Evolutionary conservation across 2,329 filamentous ascomycete genomes (phyloP).

Genomic region (Trichoderma endophyticum): DNA sequence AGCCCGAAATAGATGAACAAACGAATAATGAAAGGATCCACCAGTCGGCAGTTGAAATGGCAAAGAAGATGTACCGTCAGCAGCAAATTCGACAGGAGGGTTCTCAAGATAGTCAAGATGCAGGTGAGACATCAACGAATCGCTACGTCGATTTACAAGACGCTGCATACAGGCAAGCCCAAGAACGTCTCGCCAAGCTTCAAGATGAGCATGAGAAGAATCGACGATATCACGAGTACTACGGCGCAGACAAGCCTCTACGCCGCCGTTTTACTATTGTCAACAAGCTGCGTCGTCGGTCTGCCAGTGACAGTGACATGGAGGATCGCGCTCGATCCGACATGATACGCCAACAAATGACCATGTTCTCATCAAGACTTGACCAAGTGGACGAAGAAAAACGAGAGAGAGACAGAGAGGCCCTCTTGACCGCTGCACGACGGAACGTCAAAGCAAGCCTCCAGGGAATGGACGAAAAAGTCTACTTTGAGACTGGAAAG

Average conservation of each 20-base stretch:
- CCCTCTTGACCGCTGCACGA: conserved; percentile 73
- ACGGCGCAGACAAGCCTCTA: conserved; percentile 50
- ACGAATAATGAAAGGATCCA: conserved; percentile 69
- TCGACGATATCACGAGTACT: conserved; percentile 71
- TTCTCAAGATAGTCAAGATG: conserved; percentile 40
- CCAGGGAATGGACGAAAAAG: conserved; percentile 75
- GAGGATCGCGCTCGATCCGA: conserved; percentile 67
- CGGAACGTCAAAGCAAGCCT: conserved; percentile 80
- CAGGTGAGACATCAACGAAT: conserved; percentile 40
- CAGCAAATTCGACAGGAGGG: conserved; percentile 62
- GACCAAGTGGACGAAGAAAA: conserved; percentile 70
- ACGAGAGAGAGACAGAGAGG: conserved; percentile 69
- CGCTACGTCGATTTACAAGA: conserved; percentile 70
- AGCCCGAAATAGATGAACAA: conserved; percentile 70
- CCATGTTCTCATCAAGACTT: conserved; percentile 65
- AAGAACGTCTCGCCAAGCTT: conserved; percentile 77
- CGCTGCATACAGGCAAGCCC: conserved; percentile 79
- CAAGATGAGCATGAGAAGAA: conserved; percentile 65
- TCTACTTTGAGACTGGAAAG: conserved; percentile 73
- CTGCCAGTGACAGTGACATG: conserved; percentile 64
- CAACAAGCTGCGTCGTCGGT: conserved; percentile 57
- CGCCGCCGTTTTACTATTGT: conserved; percentile 49
- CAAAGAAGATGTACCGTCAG: conserved; percentile 75
- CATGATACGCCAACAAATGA: conserved; percentile 76
- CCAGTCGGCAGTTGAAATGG: conserved; percentile 85